Evolutionary conservation across 1,284 basidiomycete species (phyloP).

Genomic region (Austroboletus niveus): DNA sequence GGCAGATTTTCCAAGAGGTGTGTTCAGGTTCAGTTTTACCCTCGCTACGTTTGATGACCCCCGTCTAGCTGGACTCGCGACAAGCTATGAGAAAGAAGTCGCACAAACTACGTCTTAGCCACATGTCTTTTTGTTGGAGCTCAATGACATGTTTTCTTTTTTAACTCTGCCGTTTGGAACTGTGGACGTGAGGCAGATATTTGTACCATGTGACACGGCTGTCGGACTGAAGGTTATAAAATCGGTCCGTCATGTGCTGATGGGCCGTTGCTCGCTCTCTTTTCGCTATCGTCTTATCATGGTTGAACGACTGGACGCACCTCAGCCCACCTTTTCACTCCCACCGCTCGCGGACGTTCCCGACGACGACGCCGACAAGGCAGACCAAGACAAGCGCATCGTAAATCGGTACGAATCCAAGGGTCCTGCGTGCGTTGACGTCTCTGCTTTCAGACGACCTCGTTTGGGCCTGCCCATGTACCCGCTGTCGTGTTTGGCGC

Average conservation of each 20-base stretch:
- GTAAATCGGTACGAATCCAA: conserved; percentile 7
- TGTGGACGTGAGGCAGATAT: no score
- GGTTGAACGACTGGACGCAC: conserved; percentile 42
- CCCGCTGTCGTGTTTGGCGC: conserved; percentile 65
- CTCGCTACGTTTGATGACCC: neutral
- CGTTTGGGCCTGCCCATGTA: conserved; percentile 34
- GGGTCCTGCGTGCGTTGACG: conserved; percentile 7
- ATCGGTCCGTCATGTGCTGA: no score
- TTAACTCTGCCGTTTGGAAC: neutral
- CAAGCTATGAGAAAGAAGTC: conserved; percentile 46
- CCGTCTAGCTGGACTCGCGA: conserved; percentile 64
- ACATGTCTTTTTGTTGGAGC: conserved; percentile 11
- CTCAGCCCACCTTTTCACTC: conserved; percentile 41
- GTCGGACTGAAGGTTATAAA: no score
- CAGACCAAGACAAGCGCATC: conserved; percentile 32
- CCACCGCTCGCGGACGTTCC: conserved; percentile 42
- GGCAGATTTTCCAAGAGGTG: conserved; percentile 73
- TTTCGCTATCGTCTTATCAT: conserved; percentile 23
- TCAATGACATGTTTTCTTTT: conserved; percentile 16
- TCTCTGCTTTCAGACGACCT: conserved; percentile 13
- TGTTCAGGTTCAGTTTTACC: conserved; percentile 10
- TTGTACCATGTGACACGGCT: no score
- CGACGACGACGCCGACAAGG: conserved; percentile 52
- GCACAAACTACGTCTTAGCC: neutral
- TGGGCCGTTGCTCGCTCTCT: neutral